Percentiles rank a stretch among this genome's conserved stretches.
Conservation (phyloP, 1,284 basidiomycete genomes). For the Ceratobasidium sp. region DNA sequence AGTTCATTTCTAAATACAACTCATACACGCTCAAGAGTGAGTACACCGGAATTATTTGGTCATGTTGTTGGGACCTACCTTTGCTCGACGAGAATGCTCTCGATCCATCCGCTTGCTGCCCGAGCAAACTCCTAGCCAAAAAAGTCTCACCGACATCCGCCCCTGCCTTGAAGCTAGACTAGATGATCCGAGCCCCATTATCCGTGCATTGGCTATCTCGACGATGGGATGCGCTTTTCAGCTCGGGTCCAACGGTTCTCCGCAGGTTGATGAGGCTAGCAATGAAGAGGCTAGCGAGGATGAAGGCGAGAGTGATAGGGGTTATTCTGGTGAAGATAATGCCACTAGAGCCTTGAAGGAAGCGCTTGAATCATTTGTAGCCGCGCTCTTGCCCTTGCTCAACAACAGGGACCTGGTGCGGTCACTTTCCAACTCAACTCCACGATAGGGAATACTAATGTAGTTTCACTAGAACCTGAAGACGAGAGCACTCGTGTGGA, state of each 20-base stretch:
- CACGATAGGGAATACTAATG: too few relatives aligned
- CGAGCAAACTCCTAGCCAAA: conserved; percentile 91
- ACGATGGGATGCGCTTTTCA: conserved; percentile 91
- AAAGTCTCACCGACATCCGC: conserved; percentile 86
- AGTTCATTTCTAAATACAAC: conserved; percentile 84
- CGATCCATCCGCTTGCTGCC: conserved; percentile 93
- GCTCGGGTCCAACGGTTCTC: conserved; percentile 13
- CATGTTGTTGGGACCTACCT: conserved; percentile 83
- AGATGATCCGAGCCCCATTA: conserved; percentile 67
- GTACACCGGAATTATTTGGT: conserved; percentile 76
- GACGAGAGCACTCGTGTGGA: too few relatives aligned
- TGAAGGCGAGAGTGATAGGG: too few relatives aligned
- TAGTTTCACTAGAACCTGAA: too few relatives aligned
- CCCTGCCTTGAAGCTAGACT: conserved; percentile 88
- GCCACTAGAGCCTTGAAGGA: conserved; percentile 61
- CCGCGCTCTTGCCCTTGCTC: too few relatives aligned
- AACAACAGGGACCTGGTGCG: too few relatives aligned
- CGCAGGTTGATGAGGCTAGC: conserved; percentile 62
- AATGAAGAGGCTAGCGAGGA: too few relatives aligned
- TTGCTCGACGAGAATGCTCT: conserved; percentile 87
- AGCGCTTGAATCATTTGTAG: too few relatives aligned
- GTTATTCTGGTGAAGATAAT: conserved; percentile 65
- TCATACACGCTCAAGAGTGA: not conserved
- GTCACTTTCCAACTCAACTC: too few relatives aligned
- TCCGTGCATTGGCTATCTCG: conserved; percentile 88